Base-by-base conservation (phyloP, 768 basidiomycete species). In the Gloeopeniophorella convolvens region DNA sequence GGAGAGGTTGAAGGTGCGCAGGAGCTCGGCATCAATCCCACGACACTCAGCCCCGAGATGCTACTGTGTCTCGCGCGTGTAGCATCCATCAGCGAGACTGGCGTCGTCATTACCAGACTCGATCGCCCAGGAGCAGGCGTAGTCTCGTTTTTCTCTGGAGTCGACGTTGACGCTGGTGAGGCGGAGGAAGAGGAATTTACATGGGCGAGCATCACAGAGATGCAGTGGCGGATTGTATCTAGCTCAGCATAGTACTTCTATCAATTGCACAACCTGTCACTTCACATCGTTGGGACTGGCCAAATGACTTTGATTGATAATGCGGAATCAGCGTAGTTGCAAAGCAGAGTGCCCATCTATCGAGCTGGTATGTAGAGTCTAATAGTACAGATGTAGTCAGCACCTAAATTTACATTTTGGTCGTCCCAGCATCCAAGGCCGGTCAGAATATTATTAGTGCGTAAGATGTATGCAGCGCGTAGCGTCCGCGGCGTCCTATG, bases 1-100 rank as follows among this genome's bases (percentile, higher is more conserved):
- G 8, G 2, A 1, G n/a, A 43, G 24, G 12, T 40, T 42, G 20
- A 36, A 20, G n/a, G 8, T 26, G 18, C 16, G 24, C 56, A 86
- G 84, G 74, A 64, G 5, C 72, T 87, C 2, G 78, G 70, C 0
- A 72, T 87, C 42, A 76, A 83, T 56, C 77, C 77, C 0, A 60
- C 59, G 5, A 84, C 82, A 3, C 74, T 72, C 44, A 75, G 80
- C 4, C 85, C 85, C 0, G 85, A 83, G 54, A 62, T 74, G 11
- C 58, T 84, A 48, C 59, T 83, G 16, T 69, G 66, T n/a, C 53
- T 79, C 2, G 80, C 68, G 0, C 64, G 63, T 0, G 66, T 85
- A 0, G 40, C 62, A 8, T 54, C 53, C 20, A 48, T 53, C 12
- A 59, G 54, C 12, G 57, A 60, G 31, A 65, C 59, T 11, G 36